Conservation (phyloP, 306 rosid species). For the Citrullus mucosospermus region DNA sequence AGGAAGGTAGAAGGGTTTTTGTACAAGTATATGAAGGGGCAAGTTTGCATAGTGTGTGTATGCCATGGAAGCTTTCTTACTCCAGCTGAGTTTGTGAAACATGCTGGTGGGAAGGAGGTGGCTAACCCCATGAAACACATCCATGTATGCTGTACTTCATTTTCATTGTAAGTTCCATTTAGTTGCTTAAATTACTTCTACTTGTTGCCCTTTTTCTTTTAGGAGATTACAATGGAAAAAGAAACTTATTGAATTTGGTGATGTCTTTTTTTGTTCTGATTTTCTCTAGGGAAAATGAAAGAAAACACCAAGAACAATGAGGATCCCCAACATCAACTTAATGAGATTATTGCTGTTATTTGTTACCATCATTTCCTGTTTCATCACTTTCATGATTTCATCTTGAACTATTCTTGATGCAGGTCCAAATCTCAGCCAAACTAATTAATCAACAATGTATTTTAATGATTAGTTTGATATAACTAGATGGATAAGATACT, state of each 20-base stretch:
- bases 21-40: slow-evolving; percentile 26
- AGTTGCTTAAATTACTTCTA: neutral
- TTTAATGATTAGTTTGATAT: no score
- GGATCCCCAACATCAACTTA: neutral
- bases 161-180: slow-evolving; percentile 13
- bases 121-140: slow-evolving; percentile 58
- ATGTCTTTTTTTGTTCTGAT: neutral
- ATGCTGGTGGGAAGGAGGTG: slow-evolving; percentile 44
- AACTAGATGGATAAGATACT: no score
- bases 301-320: neutral
- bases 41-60: slow-evolving; percentile 45
- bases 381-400: neutral
- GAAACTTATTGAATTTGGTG: neutral
- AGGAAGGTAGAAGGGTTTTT: slow-evolving; percentile 46
- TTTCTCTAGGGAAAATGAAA: neutral
- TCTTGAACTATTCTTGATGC: neutral
- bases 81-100: slow-evolving; percentile 52
- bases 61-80: slow-evolving; percentile 65
- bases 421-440: neutral
- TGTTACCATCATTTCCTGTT: neutral
- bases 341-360: neutral
- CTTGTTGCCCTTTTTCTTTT: neutral
- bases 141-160: slow-evolving; percentile 17
- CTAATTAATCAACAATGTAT: no score
- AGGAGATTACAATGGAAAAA: neutral